Evolutionary conservation across 768 basidiomycete genomes (phyloP).

Genomic region (Auricularia heimuer): DNA sequence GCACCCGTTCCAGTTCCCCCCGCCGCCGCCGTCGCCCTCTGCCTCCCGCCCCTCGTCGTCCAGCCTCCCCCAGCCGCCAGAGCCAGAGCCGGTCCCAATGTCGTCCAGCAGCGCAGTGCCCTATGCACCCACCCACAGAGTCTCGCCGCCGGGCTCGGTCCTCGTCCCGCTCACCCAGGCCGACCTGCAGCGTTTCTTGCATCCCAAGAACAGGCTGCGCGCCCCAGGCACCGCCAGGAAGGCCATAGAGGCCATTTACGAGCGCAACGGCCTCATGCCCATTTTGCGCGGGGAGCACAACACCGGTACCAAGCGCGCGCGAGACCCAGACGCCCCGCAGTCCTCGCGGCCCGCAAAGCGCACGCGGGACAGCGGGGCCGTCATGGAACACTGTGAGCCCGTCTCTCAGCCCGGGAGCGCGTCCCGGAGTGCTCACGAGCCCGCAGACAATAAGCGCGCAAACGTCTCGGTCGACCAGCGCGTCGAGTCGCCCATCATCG

Average conservation of each 20-base stretch:
- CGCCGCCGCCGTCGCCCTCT: not conserved
- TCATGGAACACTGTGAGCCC: slow-evolving; percentile 70
- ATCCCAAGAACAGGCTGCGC: slow-evolving; percentile 10
- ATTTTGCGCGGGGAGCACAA: slow-evolving; percentile 40
- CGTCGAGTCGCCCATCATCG: slow-evolving; percentile 86
- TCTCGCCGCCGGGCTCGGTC: slow-evolving; percentile 51
- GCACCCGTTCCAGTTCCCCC: not conserved
- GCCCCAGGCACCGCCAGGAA: slow-evolving; percentile 22
- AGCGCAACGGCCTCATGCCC: slow-evolving; percentile 25
- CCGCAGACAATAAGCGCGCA: slow-evolving; percentile 80
- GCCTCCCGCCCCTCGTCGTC: slow-evolving; percentile 3
- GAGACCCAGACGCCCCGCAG: slow-evolving; percentile 25
- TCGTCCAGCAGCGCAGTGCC: slow-evolving; percentile 31
- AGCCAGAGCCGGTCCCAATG: slow-evolving; percentile 19
- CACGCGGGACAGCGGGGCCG: slow-evolving; percentile 60
- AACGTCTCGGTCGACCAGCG: slow-evolving; percentile 84
- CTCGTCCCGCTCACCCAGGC: slow-evolving; percentile 52
- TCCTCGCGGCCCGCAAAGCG: slow-evolving; percentile 36
- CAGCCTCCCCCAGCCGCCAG: slow-evolving; percentile 19
- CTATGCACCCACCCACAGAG: slow-evolving; percentile 55
- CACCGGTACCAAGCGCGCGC: slow-evolving; percentile 42
- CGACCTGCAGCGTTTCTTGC: slow-evolving; percentile 45
- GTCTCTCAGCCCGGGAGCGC: slow-evolving; percentile 1
- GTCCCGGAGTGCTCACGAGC: not conserved
- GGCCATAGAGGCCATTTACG: not conserved